These are phyloP conservation scores for Penstemon davidsonii DNA, from an alignment of 257 asterid genomes.

Conservation along the genomic window DNA sequence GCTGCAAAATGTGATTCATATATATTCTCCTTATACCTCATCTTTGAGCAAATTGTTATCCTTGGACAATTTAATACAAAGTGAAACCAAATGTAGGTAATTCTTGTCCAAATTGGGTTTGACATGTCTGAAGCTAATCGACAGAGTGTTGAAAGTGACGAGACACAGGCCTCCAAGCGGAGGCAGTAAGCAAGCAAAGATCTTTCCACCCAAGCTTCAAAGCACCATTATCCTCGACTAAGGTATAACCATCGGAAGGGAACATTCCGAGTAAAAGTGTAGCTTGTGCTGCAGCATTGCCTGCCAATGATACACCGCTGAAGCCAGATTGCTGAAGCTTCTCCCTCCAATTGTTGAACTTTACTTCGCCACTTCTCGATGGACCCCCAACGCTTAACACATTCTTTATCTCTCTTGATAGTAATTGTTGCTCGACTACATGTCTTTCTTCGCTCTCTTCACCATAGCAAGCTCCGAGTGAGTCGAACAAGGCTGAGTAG, in stretches of 20 bases:
- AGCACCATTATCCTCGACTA: constrained; percentile 91
- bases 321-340: constrained; percentile 88
- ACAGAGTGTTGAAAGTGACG: no score
- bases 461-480: constrained; percentile 93
- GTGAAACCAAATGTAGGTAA: no score
- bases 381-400: constrained; percentile 86
- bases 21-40: no score
- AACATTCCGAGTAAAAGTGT: constrained; percentile 91
- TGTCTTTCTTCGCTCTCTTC: constrained; percentile 97
- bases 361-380: constrained; percentile 64
- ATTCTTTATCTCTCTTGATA: constrained; percentile 84
- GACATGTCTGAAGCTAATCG: no score
- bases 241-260: constrained; percentile 87
- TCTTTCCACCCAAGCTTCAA: constrained; percentile 99
- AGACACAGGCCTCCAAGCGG: constrained; percentile 78
- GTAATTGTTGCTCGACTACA: constrained; percentile 84
- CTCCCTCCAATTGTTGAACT: constrained; percentile 92
- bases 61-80: no score
- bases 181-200: constrained; percentile 94
- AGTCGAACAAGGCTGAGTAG: constrained; percentile 91
- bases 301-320: constrained; percentile 74
- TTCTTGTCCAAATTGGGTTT: no score
- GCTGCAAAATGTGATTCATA: no score
- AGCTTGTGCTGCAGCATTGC: constrained; percentile 96
- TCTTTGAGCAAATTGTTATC: no score